phyloP scores from a whole-genome alignment of 2,329 filamentous ascomycete genomes.

The Talaromyces sp. region DNA sequence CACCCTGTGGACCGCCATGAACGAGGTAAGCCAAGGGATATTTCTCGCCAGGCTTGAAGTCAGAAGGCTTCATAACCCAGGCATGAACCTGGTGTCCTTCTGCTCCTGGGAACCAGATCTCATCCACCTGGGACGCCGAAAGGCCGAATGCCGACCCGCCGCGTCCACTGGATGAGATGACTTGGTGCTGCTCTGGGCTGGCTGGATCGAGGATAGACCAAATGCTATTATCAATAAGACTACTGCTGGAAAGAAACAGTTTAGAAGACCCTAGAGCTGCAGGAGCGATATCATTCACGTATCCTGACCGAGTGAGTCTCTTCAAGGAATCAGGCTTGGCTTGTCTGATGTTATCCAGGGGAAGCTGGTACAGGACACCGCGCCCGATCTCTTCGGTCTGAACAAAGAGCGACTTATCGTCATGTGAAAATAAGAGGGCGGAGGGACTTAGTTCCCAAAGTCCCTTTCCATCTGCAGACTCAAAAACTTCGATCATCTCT shows the following conservation, averaged over 20 bases:
- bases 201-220: slow-evolving; percentile 46
- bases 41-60: slow-evolving; percentile 49
- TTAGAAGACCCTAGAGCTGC: slow-evolving; percentile 38
- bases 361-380: slow-evolving; percentile 47
- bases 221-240: slow-evolving; percentile 48
- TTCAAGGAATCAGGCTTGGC: slow-evolving; percentile 35
- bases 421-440: slow-evolving; percentile 44
- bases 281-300: slow-evolving; percentile 43
- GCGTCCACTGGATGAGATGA: slow-evolving; percentile 43
- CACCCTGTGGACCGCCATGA: slow-evolving; percentile 55
- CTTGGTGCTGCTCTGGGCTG: slow-evolving; percentile 27
- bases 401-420: slow-evolving; percentile 45
- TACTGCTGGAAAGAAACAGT: slow-evolving; percentile 48
- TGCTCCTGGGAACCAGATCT: slow-evolving; percentile 51
- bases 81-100: slow-evolving; percentile 48
- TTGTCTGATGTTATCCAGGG: slow-evolving; percentile 31
- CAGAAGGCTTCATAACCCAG: slow-evolving; percentile 52
- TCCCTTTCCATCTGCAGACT: slow-evolving; percentile 39
- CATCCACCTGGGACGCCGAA: slow-evolving; percentile 44
- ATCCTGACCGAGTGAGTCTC: slow-evolving; percentile 46
- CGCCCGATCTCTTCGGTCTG: slow-evolving; percentile 47
- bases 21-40: slow-evolving; percentile 59
- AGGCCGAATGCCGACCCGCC: slow-evolving; percentile 46
- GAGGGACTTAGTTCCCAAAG: slow-evolving; percentile 48
- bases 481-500: slow-evolving; percentile 43